These are phyloP conservation scores for Blastocystis sp. DNA, from an alignment of 352 stramenopile genomes.

Conservation along the genomic window DNA sequence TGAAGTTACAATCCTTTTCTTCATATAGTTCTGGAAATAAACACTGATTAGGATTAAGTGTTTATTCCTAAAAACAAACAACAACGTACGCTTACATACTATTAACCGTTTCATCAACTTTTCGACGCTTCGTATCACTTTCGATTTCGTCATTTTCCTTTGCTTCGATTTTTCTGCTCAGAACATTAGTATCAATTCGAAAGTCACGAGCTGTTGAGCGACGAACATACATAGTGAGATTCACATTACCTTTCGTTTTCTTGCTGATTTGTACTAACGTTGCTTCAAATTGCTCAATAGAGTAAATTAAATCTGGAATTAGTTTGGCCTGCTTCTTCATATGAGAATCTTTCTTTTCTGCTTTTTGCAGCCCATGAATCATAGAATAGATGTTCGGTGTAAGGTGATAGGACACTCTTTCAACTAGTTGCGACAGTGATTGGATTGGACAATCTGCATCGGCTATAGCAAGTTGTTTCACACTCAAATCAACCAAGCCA, in stretches of 20 bases:
- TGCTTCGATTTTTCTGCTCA: neutral
- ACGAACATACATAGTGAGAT: constrained; percentile 8
- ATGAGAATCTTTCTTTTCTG: neutral
- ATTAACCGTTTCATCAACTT: neutral
- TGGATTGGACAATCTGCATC: neutral
- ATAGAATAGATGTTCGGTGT: neutral
- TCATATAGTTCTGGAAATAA: no score
- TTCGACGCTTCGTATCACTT: neutral
- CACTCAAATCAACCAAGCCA: neutral
- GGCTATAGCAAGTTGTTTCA: constrained; percentile 10
- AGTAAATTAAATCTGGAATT: constrained; percentile 25
- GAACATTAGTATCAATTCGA: constrained; percentile 21
- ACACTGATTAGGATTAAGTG: neutral
- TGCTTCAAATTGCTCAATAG: constrained; percentile 46
- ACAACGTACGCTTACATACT: no score
- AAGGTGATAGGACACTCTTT: neutral
- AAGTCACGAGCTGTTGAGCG: constrained; percentile 28
- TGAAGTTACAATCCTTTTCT: no score
- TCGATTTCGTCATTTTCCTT: neutral
- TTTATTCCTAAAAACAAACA: no score
- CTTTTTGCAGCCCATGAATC: constrained; percentile 20
- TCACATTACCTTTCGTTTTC: constrained; percentile 44
- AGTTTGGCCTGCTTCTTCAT: constrained; percentile 26
- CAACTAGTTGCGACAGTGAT: neutral
- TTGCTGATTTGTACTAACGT: constrained; percentile 45